Base-by-base conservation (phyloP, 164 flowering plant species). In the Vitis labrusca region DNA sequence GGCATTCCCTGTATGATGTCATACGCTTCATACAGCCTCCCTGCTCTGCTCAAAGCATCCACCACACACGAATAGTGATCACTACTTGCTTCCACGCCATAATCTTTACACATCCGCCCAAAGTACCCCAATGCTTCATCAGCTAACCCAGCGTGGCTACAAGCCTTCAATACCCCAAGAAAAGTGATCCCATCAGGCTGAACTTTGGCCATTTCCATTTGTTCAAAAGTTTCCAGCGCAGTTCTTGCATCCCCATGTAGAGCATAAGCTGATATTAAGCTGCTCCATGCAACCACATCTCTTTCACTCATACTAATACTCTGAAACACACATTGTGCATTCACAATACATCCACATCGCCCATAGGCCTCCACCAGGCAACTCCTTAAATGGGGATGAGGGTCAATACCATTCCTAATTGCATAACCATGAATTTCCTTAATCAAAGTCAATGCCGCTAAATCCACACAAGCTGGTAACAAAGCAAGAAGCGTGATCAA, bases 241-340 rank as follows among this genome's bases (percentile, higher is more conserved):
- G 59, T 56, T 60, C 74, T 62, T 2, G 88, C 92, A 64, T 87
- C 81, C 56, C 97, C 97, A 63, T 91, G 86, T 30, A 86, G 73
- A 2, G 93, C 91, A 70, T 82, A 83, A 0, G 86, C 91, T 0
- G 93, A 89, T 30, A 91, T 80, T 73, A 91, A 81, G 60, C 88
- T 80, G 59, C 91, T 91, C 93, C 93, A 91, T 3, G 91, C 83
- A 62, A 91, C 88, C 13, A 89, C 91, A 72, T 91, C 97, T 64
- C 75, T 86, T 30, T 79, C 86, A 27, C 10, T 48, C 80, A 85
- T 85, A 48, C 74, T 59, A 1, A 86, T 85, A 48, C 74, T 59
- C 2, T 64, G 48, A 52, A 91, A 91, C 3, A 88, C 77, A 23
- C 19, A 12, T 55, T 68, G 55, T 0, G 88, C 87, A 75, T 72